Evolutionary conservation across 148 eudicot genomes (phyloP), one percentile per base, ranked within the genome.

Genomic region (Mesembryanthemum crystallinum): DNA sequence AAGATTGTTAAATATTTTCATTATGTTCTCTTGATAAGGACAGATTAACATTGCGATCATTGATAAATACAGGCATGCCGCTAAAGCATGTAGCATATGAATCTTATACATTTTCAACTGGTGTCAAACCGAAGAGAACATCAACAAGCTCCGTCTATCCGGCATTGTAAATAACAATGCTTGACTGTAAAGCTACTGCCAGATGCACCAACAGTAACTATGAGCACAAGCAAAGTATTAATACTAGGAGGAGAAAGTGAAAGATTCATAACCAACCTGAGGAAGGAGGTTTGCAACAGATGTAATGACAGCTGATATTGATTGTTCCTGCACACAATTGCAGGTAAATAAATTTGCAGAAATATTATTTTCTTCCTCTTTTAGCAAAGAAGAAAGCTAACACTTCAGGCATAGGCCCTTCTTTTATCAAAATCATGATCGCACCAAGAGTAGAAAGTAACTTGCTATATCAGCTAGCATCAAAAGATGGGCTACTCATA

Each of bases 281-380:
- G 98, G 97, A 52, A 94, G 83, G 84, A 94, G 86, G 82, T 94
- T 94, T 54, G 90, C 91, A 59, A 87, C 88, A 32, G 91, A 89
- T 30, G 89, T 87, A 57, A 94, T 87, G 76, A 94, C 92, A 78
- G 95, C 84, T 76, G 97, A 91, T 78, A 94, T 86, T 71, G 98
- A 94, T 32, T 90, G 88, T 81, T 94, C 98, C 97, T 94, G 88
- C 64, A 73, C 62, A 78, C 72, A 86, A 76, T 13, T 61, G 29
- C 60, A 58, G 49, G 55, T 20, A 17, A 67, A 21, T 35, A 12
- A 65, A 65, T 42, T 29, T n/a, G 27, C 70, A 42, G 5, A 57
- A 3, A 27, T 39, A 1, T 64, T 21, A 20, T 21, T 4, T 37
- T 39, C 35, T 42, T 37, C n/a, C 12, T 5, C 2, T 3, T 57